phyloP scores from a whole-genome alignment of 768 basidiomycete species.

The Boletus vermiculosoides region DNA sequence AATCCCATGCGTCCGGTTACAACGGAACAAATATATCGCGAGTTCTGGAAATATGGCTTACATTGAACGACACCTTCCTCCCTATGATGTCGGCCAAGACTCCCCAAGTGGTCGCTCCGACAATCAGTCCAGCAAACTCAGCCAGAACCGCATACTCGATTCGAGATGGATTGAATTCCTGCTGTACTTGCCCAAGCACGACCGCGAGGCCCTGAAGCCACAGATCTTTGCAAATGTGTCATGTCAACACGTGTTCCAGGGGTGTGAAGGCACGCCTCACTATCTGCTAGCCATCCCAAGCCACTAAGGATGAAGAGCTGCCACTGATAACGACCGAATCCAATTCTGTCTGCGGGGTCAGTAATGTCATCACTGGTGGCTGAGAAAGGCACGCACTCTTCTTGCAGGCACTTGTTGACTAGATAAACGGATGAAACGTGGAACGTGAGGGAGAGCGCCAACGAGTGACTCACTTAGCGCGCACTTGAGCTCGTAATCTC shows the following conservation, averaged over 20 bases:
- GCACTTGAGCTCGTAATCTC: constrained; percentile 36
- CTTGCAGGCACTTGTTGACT: constrained; percentile 49
- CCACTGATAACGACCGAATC: constrained; percentile 49
- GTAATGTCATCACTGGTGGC: constrained; percentile 1
- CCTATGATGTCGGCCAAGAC: constrained; percentile 50
- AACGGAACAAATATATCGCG: background rate
- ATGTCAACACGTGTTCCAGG: constrained; percentile 24
- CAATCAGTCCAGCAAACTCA: constrained; percentile 48
- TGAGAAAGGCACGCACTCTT: constrained; percentile 36
- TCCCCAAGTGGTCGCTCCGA: constrained; percentile 50
- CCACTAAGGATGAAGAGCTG: constrained; percentile 48
- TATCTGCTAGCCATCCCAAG: constrained; percentile 50
- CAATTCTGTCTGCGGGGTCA: constrained; percentile 36
- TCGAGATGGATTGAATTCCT: constrained; percentile 42
- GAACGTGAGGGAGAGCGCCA: background rate
- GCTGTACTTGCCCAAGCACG: constrained; percentile 43
- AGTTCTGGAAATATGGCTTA: background rate
- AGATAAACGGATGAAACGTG: background rate
- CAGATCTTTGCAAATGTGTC: constrained; percentile 14
- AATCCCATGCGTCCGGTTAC: background rate
- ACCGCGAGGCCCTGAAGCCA: constrained; percentile 51
- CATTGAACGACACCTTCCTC: constrained; percentile 45
- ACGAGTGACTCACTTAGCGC: constrained; percentile 25
- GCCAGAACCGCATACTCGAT: constrained; percentile 48
- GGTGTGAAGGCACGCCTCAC: constrained; percentile 28